Conservation (phyloP, 257 asterid genomes). For the Ballota nigra region DNA sequence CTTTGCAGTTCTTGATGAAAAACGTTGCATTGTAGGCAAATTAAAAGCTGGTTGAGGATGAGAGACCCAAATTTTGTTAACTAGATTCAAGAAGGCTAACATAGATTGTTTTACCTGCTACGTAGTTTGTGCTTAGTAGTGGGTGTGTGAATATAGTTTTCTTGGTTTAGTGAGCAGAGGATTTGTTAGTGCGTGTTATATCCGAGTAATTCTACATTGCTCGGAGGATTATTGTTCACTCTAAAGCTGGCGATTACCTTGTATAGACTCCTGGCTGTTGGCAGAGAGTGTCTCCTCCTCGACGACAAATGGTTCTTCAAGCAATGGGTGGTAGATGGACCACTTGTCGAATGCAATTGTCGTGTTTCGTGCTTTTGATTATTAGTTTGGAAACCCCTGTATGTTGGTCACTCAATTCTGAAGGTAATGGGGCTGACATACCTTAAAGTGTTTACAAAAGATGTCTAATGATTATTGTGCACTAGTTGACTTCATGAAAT, state of each 20-base stretch:
- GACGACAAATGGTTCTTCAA: constrained; percentile 35
- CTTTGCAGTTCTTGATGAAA: constrained; percentile 33
- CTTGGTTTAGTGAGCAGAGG: constrained; percentile 24
- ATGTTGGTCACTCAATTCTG: constrained; percentile 68
- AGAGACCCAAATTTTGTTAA: constrained; percentile 48
- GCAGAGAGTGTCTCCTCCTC: constrained; percentile 68
- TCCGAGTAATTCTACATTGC: constrained; percentile 59
- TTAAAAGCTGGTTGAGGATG: constrained; percentile 41
- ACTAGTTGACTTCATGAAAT: constrained; percentile 4
- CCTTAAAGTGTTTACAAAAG: constrained; percentile 2
- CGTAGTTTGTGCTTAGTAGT: constrained; percentile 37
- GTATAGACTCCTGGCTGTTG: constrained; percentile 56
- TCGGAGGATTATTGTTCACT: constrained; percentile 48
- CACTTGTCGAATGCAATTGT: constrained; percentile 36
- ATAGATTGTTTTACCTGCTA: constrained; percentile 30
- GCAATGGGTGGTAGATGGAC: constrained; percentile 76
- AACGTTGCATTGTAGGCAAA: constrained; percentile 34
- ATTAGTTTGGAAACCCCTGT: constrained; percentile 49
- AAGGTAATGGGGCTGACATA: constrained; percentile 49
- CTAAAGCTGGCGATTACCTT: constrained; percentile 67
- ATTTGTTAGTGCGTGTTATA: constrained; percentile 25
- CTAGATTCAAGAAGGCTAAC: constrained; percentile 35
- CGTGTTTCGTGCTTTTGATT: constrained; percentile 45
- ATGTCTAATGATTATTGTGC: background rate
- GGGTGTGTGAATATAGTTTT: constrained; percentile 29